Evolutionary conservation across 106 monocot species (phyloP).

Genomic region (Amphibolis antarctica): DNA sequence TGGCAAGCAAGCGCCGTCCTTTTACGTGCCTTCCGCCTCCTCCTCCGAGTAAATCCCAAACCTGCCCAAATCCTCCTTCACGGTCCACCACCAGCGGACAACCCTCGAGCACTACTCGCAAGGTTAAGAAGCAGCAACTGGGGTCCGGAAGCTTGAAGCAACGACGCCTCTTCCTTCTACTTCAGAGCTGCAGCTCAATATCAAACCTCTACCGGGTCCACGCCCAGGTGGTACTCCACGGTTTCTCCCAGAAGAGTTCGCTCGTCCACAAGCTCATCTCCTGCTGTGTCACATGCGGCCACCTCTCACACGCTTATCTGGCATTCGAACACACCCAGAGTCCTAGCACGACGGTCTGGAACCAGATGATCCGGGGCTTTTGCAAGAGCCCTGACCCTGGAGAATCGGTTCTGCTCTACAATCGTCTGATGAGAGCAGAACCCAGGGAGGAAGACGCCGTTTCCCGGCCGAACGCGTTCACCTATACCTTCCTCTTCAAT

Average conservation of each 20-base stretch:
- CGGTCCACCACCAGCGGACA: not conserved
- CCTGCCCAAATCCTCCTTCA: not conserved
- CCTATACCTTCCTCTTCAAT: constrained; percentile 25
- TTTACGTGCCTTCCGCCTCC: too few relatives aligned
- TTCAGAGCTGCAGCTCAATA: constrained; percentile 11
- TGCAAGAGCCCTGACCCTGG: constrained; percentile 5
- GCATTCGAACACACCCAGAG: constrained; percentile 5
- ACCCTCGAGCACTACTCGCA: not conserved
- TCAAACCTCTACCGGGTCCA: constrained; percentile 16
- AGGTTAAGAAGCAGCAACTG: not conserved
- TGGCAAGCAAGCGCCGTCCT: too few relatives aligned
- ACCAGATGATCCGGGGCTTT: constrained; percentile 27
- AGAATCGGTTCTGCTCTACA: constrained; percentile 14
- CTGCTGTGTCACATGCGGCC: constrained; percentile 9
- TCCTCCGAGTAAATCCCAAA: too few relatives aligned
- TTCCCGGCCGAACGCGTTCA: constrained; percentile 19
- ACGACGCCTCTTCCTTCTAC: constrained; percentile 19
- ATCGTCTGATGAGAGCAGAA: not conserved
- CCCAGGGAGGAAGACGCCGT: not conserved
- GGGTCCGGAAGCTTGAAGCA: constrained; percentile 2
- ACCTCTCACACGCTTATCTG: constrained; percentile 12
- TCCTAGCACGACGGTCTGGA: constrained; percentile 23
- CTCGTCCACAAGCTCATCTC: constrained; percentile 31
- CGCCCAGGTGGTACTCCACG: constrained; percentile 22
- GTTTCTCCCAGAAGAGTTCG: constrained; percentile 21